Percentiles rank a stretch among this genome's conserved stretches.
Evolutionary conservation across 2,329 filamentous ascomycete genomes (phyloP).

Genomic region (Pestalotiopsis sp.): DNA sequence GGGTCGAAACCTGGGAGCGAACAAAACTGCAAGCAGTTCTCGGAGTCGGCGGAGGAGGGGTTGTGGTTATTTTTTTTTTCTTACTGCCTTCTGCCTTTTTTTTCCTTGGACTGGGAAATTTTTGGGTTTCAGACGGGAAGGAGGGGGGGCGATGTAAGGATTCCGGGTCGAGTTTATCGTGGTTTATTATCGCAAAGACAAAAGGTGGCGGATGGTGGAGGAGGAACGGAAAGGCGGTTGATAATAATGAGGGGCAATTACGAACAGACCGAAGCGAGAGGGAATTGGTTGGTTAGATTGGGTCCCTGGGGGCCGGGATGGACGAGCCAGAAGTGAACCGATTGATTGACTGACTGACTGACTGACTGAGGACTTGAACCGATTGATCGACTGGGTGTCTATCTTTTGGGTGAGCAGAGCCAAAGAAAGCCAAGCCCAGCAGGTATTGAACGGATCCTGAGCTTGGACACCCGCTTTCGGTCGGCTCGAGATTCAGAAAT

Average conservation of each 20-base stretch:
- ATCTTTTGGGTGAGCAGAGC: not conserved
- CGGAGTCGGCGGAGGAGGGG: not conserved
- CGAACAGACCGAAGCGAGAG: not conserved
- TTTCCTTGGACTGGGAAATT: not conserved
- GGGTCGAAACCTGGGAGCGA: constrained; percentile 7
- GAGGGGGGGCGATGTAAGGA: not conserved
- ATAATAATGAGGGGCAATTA: constrained; percentile 7
- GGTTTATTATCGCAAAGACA: constrained; percentile 1
- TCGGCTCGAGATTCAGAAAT: not conserved
- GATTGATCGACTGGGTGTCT: not conserved
- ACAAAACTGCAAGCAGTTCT: not conserved
- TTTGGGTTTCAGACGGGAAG: not conserved
- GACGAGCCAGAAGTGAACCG: not conserved
- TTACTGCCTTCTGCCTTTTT: not conserved
- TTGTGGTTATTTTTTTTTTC: not conserved
- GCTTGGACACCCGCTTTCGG: not conserved
- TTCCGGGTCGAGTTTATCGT: not conserved
- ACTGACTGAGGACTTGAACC: not conserved
- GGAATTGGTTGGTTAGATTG: not conserved
- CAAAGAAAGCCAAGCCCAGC: not conserved
- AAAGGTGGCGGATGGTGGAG: constrained; percentile 7
- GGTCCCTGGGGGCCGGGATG: not conserved
- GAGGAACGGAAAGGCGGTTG: not conserved
- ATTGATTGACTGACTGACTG: not conserved
- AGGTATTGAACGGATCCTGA: not conserved